Evolutionary conservation across 2,329 filamentous ascomycete genomes (phyloP).

Genomic region (Botryotinia calthae): DNA sequence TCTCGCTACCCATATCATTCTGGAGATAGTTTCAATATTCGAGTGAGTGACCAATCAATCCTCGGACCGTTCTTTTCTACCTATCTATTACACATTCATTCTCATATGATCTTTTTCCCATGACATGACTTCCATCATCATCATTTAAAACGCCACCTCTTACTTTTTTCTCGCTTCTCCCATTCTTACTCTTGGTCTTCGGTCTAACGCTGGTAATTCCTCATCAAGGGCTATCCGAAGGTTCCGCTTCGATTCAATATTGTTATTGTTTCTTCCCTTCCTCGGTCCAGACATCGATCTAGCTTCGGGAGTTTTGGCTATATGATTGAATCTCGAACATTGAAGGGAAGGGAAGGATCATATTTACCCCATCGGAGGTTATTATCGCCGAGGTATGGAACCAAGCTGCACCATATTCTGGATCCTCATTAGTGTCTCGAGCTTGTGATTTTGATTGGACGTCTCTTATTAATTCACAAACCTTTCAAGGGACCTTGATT

Average conservation of each 20-base stretch:
- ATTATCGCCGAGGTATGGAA: constrained; percentile 16
- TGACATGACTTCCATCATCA: neutral
- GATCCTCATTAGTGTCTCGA: neutral
- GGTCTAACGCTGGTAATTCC: neutral
- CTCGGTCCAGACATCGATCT: neutral
- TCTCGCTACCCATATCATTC: neutral
- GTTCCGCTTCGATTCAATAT: neutral
- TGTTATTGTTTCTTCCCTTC: neutral
- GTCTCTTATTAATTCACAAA: neutral
- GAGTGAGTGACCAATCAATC: neutral
- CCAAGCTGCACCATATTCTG: neutral
- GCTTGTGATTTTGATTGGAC: neutral
- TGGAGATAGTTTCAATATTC: neutral
- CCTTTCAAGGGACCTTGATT: neutral
- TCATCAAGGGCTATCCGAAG: neutral
- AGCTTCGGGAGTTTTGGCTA: neutral
- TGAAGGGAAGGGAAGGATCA: neutral
- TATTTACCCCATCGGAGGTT: constrained; percentile 15
- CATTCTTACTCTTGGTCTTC: neutral
- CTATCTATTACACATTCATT: neutral
- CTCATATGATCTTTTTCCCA: neutral
- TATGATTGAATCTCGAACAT: neutral
- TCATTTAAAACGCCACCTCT: neutral
- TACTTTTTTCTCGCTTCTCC: neutral
- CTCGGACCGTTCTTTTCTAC: neutral